Conservation (phyloP, 2,329 filamentous ascomycete genomes). For the Penicillium expansum region DNA sequence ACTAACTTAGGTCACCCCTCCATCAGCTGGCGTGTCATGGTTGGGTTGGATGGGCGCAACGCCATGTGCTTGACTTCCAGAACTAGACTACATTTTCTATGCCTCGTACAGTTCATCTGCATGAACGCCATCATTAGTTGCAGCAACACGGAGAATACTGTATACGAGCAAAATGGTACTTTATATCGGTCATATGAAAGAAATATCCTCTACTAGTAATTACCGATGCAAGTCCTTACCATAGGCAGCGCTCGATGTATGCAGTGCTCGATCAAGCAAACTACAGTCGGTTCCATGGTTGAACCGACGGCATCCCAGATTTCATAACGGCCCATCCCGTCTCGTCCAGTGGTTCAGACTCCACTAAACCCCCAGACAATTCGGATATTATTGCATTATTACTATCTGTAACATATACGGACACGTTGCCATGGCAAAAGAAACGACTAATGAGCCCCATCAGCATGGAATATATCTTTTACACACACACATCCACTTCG, state of each 20-base stretch:
- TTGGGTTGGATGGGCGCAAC: constrained; percentile 19
- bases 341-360: constrained; percentile 26
- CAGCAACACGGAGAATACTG: constrained; percentile 4
- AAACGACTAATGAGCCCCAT: constrained; percentile 4
- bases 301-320: constrained; percentile 13
- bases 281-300: constrained; percentile 21
- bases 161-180: neutral
- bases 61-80: constrained; percentile 26
- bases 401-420: constrained; percentile 1
- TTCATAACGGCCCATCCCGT: constrained; percentile 22
- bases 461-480: constrained; percentile 11
- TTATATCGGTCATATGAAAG: neutral
- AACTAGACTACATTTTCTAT: constrained; percentile 13
- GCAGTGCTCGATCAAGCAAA: neutral
- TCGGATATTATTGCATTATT: neutral
- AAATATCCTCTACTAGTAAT: neutral
- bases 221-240: neutral
- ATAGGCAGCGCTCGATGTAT: neutral
- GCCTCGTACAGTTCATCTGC: constrained; percentile 21
- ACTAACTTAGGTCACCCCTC: constrained; percentile 4
- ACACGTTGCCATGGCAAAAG: constrained; percentile 26
- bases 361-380: constrained; percentile 19
- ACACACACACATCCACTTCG: constrained; percentile 17
- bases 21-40: constrained; percentile 8
- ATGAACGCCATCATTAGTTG: constrained; percentile 20